Base-by-base conservation (phyloP, 306 rosid genomes). In the Rubus parviflorus region DNA sequence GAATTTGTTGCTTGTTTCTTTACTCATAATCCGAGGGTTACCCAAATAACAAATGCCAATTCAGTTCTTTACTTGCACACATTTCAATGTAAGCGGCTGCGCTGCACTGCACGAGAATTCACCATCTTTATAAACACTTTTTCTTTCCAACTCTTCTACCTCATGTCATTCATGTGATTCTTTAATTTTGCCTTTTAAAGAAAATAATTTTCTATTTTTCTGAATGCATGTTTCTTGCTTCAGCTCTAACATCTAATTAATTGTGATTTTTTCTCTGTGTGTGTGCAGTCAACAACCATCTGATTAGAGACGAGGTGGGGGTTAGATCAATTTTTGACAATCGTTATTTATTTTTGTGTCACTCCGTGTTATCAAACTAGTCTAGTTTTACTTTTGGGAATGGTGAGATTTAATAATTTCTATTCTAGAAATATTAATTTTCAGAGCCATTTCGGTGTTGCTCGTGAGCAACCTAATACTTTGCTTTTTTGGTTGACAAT, bases 391-490 rank as follows among this genome's bases (percentile, higher is more conserved):
- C 78, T 74, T 83, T 56, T 64, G 65, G 75, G 68, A 83, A 81
- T 60, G 67, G 40, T 65, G 64, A 77, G 58, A 25, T 64, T 23
- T 52, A n/a, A 20, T 63, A 61, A 41, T 43, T 74, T 45, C 73
- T 54, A 23, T 49, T 79, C 43, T 60, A 75, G 69, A 70, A 78
- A 48, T 63, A 77, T 58, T 54, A 70, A 73, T 68, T 83, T 75
- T 85, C 74, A 77, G 73, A 37, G 83, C 83, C 83, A 79, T 81
- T 87, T 74, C 79, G 77, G 78, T 83, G 82, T 83, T 77, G 75
- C 93, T 84, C 90, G 97, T 89, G 97, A 90, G 78, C 73, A 83
- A 82, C 92, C 93, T 87, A 86, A 87, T 83, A 78, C 93, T 87
- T 77, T 79, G 83, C 88, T 85, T 94, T 87, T 80, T 79, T 88